Base-by-base conservation (phyloP, 345 rosid species). In the Gossypium arboreum region DNA sequence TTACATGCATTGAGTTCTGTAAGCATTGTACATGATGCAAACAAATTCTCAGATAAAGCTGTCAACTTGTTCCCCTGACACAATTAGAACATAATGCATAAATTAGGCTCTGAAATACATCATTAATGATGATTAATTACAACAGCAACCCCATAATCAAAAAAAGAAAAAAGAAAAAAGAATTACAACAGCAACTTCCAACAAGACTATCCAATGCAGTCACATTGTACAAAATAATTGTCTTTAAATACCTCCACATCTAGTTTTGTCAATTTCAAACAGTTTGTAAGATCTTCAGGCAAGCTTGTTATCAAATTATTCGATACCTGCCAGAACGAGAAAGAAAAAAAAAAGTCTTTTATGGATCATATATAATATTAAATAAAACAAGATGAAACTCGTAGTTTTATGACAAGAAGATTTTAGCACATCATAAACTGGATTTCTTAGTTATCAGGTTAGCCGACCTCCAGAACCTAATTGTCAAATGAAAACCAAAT, bases 1-100 rank as follows among this genome's bases (percentile, higher is more conserved):
- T 92, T 89, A 92, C 98, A 87, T 73, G 92, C 92, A 81, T 88
- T 94, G 66, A 92, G 83, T 77, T 94, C 98, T 8, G 89, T 87
- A 73, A 94, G 89, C 85, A 82, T 77, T 77, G 90, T 79, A 94
- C 97, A 94, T 39, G 95, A 88, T 57, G 84, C 86, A 73, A 92
- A 76, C 80, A 87, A 81, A 74, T 81, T 80, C 76, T 79, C 91
- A 12, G 97, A 81, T 65, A 94, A 79, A 65, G 17, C 27, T 64
- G 84, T 73, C 52, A 94, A 85, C 84, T 89, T 92, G 90, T 94
- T 94, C 66, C 98, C 97, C 98, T 92, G 88, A 62, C 67, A 81
- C 5, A 60, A 44, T 77, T 56, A 58, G 73, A 76, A 79, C 76
- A 67, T 48, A 62, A 18, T 75, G 61, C 56, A 75, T 66, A 43